A percentile compares a stretch with the other conserved stretches of the same genome.
Evolutionary conservation across 306 rosid genomes (phyloP).

Genomic region (Dryas octopetala): DNA sequence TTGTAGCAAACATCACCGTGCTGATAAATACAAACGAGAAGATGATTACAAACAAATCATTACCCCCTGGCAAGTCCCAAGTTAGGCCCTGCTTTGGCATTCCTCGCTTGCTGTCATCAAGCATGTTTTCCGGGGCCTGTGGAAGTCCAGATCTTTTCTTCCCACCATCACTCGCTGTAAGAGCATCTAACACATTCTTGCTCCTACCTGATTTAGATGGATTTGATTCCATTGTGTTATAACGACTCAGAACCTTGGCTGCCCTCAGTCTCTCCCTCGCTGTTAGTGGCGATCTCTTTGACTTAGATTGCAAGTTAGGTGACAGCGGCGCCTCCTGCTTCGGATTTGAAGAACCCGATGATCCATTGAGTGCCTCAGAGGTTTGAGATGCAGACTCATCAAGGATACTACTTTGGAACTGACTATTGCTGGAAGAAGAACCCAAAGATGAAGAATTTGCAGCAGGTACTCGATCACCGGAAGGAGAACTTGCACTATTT

Average conservation of each 20-base stretch:
- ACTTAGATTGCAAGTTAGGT: conserved; percentile 30
- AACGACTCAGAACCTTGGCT: conserved; percentile 65
- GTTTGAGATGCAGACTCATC: conserved; percentile 39
- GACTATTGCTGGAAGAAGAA: conserved; percentile 23
- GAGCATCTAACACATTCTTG: conserved; percentile 72
- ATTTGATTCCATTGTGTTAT: conserved; percentile 47
- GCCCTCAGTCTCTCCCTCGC: conserved; percentile 86
- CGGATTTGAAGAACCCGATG: conserved; percentile 28
- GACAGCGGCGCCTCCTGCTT: conserved; percentile 33
- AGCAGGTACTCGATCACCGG: conserved; percentile 29
- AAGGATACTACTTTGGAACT: conserved; percentile 36
- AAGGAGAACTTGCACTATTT: conserved; percentile 35
- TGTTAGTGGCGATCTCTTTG: conserved; percentile 51
- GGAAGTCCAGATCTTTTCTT: conserved; percentile 83
- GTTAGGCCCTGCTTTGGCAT: conserved; percentile 67
- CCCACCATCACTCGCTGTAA: conserved; percentile 75
- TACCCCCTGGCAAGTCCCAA: conserved; percentile 77
- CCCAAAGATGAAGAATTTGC: conserved; percentile 25
- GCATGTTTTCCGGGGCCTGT: conserved; percentile 81
- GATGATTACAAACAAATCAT: conserved; percentile 57
- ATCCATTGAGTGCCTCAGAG: conserved; percentile 47
- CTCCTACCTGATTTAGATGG: conserved; percentile 64
- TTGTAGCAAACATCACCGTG: conserved; percentile 88
- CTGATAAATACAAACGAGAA: conserved; percentile 83
- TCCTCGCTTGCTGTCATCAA: conserved; percentile 88